Evolutionary conservation across 495 filamentous ascomycete species (phyloP).

Genomic region (Xanthoparmelia taractica): DNA sequence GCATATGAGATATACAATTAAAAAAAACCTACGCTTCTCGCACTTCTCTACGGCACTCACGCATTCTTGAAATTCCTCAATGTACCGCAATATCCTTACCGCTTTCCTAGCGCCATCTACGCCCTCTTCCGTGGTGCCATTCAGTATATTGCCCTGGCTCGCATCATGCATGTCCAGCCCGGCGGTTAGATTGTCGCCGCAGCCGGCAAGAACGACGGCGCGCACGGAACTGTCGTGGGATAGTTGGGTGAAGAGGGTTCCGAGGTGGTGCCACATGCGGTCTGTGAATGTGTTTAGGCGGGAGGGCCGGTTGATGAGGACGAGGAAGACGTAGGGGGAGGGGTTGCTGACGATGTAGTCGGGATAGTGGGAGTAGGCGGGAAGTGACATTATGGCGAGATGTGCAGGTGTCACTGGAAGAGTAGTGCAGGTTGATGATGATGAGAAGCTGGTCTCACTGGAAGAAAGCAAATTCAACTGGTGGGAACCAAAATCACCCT

Average conservation of each 20-base stretch:
- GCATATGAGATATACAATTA: no score
- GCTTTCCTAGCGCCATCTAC: conserved; percentile 62
- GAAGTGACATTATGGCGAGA: neutral
- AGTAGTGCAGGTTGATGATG: neutral
- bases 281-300: conserved; percentile 90
- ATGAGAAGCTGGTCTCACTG: neutral
- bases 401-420: neutral
- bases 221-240: conserved; percentile 65
- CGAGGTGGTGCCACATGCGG: conserved; percentile 84
- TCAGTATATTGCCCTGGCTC: conserved; percentile 30
- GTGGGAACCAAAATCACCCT: no score
- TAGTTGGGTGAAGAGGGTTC: conserved; percentile 61
- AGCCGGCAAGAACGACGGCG: conserved; percentile 71
- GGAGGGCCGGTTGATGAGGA: conserved; percentile 82
- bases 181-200: conserved; percentile 73
- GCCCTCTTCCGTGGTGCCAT: conserved; percentile 15
- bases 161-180: conserved; percentile 62
- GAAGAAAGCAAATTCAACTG: no score
- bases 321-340: conserved; percentile 64
- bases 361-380: neutral
- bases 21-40: conserved; percentile 56
- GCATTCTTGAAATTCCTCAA: conserved; percentile 70
- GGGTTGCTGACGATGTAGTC: conserved; percentile 74
- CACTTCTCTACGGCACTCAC: conserved; percentile 73
- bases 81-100: conserved; percentile 52